Evolutionary conservation across 306 rosid genomes (phyloP).

Genomic region (Casuarina equisetifolia): DNA sequence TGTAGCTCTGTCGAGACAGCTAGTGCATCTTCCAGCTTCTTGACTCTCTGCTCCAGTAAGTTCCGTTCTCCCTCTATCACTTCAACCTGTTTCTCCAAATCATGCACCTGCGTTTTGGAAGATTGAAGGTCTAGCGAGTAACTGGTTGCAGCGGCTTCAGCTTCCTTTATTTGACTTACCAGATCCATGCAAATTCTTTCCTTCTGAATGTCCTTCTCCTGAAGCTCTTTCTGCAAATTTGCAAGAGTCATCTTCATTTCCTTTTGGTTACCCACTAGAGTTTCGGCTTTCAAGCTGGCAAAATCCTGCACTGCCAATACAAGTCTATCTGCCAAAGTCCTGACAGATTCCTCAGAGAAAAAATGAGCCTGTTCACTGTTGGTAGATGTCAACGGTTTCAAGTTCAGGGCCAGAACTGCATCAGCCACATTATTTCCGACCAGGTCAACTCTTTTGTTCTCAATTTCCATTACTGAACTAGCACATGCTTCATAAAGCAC

Average conservation of each 20-base stretch:
- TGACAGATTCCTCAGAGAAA: constrained; percentile 60
- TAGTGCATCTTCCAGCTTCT: constrained; percentile 55
- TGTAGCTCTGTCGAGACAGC: constrained; percentile 55
- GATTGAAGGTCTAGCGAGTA: constrained; percentile 70
- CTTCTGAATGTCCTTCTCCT: constrained; percentile 87
- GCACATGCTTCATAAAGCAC: constrained; percentile 69
- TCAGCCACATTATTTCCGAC: constrained; percentile 45
- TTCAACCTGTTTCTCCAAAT: constrained; percentile 59
- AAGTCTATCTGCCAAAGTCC: constrained; percentile 61
- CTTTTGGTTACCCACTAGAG: constrained; percentile 54
- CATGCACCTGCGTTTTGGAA: constrained; percentile 47
- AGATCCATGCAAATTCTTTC: constrained; percentile 83
- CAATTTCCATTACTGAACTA: constrained; percentile 51
- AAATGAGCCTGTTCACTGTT: constrained; percentile 24
- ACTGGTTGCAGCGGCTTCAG: constrained; percentile 65
- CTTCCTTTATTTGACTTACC: constrained; percentile 81
- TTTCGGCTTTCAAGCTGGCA: constrained; percentile 58
- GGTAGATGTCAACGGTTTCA: constrained; percentile 17
- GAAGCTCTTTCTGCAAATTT: constrained; percentile 83
- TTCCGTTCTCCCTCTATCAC: constrained; percentile 53
- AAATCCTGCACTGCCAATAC: constrained; percentile 61
- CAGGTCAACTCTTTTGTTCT: constrained; percentile 61
- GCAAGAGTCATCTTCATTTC: constrained; percentile 70
- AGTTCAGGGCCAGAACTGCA: constrained; percentile 29
- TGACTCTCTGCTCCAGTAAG: constrained; percentile 59